Percentiles rank a stretch among this genome's conserved stretches.
Evolutionary conservation across 352 stramenopile genomes (phyloP).

Genomic region (Phytophthora aleatoria): DNA sequence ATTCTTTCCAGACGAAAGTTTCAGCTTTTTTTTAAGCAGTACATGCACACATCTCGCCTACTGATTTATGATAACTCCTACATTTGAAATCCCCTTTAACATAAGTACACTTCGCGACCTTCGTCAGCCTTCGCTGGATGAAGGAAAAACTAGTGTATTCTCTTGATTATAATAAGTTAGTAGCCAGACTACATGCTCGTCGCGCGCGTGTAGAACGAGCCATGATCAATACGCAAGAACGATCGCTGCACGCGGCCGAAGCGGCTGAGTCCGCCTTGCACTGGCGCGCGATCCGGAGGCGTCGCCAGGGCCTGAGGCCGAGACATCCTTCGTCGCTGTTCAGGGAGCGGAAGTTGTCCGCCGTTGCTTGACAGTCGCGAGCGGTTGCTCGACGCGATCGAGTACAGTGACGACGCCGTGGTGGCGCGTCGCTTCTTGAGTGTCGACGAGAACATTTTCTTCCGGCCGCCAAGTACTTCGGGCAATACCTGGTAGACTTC

Average conservation of each 20-base stretch:
- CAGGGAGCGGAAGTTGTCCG: conserved; percentile 30
- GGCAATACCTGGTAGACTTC: conserved; percentile 61
- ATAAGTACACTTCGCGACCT: no score
- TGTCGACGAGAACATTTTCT: conserved; percentile 53
- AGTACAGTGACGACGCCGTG: conserved; percentile 46
- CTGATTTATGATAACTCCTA: no score
- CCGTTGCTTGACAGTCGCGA: conserved; percentile 39
- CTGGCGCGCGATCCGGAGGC: conserved; percentile 12
- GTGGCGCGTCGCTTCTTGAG: conserved; percentile 48
- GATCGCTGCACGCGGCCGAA: conserved; percentile 39
- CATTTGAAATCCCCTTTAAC: no score
- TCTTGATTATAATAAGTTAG: conserved; percentile 41
- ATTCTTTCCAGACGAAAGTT: no score
- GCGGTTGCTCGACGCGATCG: conserved; percentile 46
- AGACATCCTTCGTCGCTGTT: conserved; percentile 36
- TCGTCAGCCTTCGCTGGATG: background rate
- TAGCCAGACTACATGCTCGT: conserved; percentile 39
- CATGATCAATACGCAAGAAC: conserved; percentile 45
- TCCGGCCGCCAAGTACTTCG: conserved; percentile 44
- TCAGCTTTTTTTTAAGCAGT: no score
- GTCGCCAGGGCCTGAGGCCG: conserved; percentile 26
- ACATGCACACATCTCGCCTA: no score
- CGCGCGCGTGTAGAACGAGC: conserved; percentile 48
- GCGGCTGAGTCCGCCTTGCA: conserved; percentile 33
- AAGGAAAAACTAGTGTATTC: conserved; percentile 18